phyloP scores from a whole-genome alignment of 306 rosid genomes.

The cucumber (Cucumis sativus) region Cucumber_9930_V3 NC_026659.2:27943001-27943500 shows the following conservation, averaged over 20 bases:
- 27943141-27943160: no score
- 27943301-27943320: neutral
- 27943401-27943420: neutral
- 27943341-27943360: neutral
- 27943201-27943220: no score
- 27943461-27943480: neutral
- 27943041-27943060: neutral
- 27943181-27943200: no score
- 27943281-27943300: neutral
- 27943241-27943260: neutral
- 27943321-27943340: neutral
- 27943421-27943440: neutral
- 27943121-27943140: no score
- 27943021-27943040: neutral
- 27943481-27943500: neutral
- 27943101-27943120: no score
- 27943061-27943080: neutral
- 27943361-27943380: neutral
- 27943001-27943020: slow-evolving; percentile 70
- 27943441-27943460: neutral
- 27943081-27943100: no score
- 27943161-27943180: no score
- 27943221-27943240: no score
- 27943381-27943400: neutral
- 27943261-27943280: neutral